Evolutionary conservation across 345 rosid genomes (phyloP), one percentile per base, ranked within the genome.

Genomic region (Pistacia vera): DNA sequence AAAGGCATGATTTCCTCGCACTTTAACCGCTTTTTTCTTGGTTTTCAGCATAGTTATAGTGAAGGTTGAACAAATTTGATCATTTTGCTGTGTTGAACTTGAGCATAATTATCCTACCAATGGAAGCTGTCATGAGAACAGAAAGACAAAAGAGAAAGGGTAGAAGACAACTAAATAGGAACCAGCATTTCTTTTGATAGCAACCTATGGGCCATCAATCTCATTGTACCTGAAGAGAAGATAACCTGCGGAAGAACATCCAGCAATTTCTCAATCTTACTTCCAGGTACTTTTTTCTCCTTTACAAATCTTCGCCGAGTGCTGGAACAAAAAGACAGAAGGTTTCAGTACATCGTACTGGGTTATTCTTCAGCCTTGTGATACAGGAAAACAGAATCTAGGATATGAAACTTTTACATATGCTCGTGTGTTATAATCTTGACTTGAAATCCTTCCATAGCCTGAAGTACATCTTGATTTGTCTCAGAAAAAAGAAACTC

Each of bases 251-350:
- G 99, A 86, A 91, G 79, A 73, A 93, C 92, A 85, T 90, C 93
- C 72, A 95, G 83, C 79, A 95, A 76, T 90, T 95, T 95, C 89
- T 95, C 94, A 82, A 95, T 88, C 89, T 95, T 95, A 83, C 81
- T 95, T 60, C 83, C 84, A 55, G 89, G 77, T 77, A 85, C 82
- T 78, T 83, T 91, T 83, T 85, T 93, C 88, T 90, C 97, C 86
- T 87, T 93, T 9, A 81, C 81, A 72, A 88, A 83, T 82, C 97
- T 88, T 72, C 90, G 92, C 25, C 97, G 89, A 81, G 70, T 77
- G 79, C 99, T 95, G 90, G 58, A 81, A 76, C 58, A 80, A 77
- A 78, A 72, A 62, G 17, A 83, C 68, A 85, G 48, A 73, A 44
- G 44, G 36, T 73, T 75, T 68, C 55, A 77, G 55, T 44, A 49